Evolutionary conservation across 805 yeast genomes (phyloP).

Genomic region (Monosporozyma solicola): DNA sequence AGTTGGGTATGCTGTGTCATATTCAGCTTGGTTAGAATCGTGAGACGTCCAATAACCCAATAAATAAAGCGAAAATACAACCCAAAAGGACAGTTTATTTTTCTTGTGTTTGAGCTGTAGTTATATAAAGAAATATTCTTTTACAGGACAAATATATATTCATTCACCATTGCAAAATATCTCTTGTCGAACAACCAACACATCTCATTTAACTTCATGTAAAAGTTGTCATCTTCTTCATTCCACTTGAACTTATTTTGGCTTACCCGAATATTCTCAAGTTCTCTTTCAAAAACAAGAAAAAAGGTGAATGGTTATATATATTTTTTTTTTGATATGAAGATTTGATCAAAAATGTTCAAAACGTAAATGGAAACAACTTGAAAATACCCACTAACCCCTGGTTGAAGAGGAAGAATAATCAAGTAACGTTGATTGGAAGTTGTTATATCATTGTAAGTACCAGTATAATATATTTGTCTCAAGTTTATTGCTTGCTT

Average conservation of each 20-base stretch:
- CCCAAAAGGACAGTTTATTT: neutral
- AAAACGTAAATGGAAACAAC: neutral
- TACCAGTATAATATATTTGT: neutral
- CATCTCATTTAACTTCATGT: neutral
- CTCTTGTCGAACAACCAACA: neutral
- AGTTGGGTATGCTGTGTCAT: conserved; percentile 84
- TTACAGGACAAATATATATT: neutral
- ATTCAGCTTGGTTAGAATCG: conserved; percentile 73
- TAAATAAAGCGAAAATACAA: neutral
- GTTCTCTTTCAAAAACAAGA: neutral
- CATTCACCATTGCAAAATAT: neutral
- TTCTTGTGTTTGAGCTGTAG: neutral
- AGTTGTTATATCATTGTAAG: neutral
- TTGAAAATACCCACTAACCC: neutral
- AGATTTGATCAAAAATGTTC: neutral
- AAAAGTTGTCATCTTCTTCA: neutral
- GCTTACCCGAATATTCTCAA: neutral
- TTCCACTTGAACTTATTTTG: neutral
- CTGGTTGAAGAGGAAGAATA: neutral
- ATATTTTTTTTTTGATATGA: neutral
- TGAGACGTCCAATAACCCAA: conserved; percentile 42
- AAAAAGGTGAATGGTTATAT: neutral
- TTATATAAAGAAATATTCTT: neutral
- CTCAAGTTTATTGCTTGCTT: neutral
- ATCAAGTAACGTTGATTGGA: neutral